Evolutionary conservation across 495 filamentous ascomycete species (phyloP).

Genomic region (Halenospora varia): DNA sequence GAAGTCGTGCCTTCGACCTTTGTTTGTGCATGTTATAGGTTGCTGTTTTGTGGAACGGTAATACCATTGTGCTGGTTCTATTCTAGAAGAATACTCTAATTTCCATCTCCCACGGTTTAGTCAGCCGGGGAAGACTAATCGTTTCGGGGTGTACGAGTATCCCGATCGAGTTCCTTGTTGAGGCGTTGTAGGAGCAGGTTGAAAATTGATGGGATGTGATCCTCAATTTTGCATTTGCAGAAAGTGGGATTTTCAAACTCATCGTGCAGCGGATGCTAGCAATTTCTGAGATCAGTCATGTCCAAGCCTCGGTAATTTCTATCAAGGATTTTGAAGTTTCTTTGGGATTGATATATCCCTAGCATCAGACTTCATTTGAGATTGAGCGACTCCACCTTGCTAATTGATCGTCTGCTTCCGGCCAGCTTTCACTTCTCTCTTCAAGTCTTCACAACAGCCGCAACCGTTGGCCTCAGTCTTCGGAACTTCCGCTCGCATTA

Average conservation of each 20-base stretch:
- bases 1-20: too few relatives aligned
- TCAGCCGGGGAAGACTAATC: background rate
- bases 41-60: background rate
- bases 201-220: background rate
- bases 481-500: background rate
- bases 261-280: background rate
- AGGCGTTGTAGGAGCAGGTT: background rate
- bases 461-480: background rate
- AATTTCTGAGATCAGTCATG: background rate
- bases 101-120: background rate
- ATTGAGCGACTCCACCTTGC: background rate
- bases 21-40: too few relatives aligned
- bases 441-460: background rate
- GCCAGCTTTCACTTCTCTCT: background rate
- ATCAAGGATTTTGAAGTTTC: background rate
- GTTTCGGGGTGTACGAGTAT: background rate
- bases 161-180: background rate
- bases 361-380: background rate
- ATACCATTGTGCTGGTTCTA: background rate
- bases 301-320: background rate
- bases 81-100: background rate
- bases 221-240: background rate
- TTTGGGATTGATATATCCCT: background rate
- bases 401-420: background rate
- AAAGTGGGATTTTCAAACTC: background rate